Conservation (phyloP, 176 grass and related monocot genomes). For the Avena sativa region DNA sequence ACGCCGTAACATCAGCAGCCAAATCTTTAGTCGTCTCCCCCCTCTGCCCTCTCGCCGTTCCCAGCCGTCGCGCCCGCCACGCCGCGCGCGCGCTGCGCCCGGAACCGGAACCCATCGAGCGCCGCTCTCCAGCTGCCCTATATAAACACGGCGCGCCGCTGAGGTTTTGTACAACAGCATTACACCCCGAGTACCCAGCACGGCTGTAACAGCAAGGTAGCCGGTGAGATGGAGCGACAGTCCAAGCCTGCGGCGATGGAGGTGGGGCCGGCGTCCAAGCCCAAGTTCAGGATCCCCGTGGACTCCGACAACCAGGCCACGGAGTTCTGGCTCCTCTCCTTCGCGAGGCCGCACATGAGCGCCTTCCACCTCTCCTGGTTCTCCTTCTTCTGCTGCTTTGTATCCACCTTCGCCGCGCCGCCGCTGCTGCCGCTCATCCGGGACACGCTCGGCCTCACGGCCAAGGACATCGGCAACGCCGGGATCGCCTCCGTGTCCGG, state of each 20-base stretch:
- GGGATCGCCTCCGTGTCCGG: conserved; percentile 91
- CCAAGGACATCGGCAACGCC: conserved; percentile 84
- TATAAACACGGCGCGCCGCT: not conserved
- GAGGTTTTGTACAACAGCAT: not conserved
- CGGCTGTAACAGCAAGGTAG: not conserved
- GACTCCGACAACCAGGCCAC: conserved; percentile 90
- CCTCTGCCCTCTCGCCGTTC: conserved; percentile 37
- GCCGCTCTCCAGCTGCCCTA: not conserved
- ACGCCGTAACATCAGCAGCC: conserved; percentile 14
- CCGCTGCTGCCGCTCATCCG: conserved; percentile 81
- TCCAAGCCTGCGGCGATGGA: conserved; percentile 32
- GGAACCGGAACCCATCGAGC: no score
- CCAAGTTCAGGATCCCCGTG: conserved; percentile 70
- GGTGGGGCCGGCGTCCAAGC: conserved; percentile 39
- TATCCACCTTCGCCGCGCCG: conserved; percentile 82
- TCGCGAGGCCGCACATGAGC: conserved; percentile 76
- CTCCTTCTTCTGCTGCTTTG: conserved; percentile 98
- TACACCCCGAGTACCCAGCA: no score
- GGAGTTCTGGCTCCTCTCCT: conserved; percentile 85
- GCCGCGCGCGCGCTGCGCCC: not conserved
- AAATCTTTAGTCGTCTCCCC: conserved; percentile 26
- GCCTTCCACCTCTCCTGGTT: conserved; percentile 94
- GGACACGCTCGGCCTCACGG: conserved; percentile 70
- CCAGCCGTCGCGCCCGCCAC: conserved; percentile 22
- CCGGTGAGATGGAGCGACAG: conserved; percentile 13